phyloP scores from a whole-genome alignment of 495 filamentous ascomycete species.

The Talaromyces wortmannii region DNA sequence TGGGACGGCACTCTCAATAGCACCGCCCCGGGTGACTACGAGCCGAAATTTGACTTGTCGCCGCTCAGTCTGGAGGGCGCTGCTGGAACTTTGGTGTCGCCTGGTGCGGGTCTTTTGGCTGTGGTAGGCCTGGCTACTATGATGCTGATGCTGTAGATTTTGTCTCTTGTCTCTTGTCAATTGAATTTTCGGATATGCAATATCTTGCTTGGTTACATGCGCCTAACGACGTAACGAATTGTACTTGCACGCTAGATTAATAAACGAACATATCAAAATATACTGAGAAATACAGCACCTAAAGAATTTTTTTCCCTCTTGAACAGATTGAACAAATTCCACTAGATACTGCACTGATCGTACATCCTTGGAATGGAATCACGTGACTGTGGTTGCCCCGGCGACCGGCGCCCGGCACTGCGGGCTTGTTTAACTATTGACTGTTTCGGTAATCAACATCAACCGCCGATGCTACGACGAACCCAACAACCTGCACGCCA shows the following conservation, averaged over 20 bases:
- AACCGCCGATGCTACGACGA: not conserved
- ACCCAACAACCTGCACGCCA: too few relatives aligned
- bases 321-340: too few relatives aligned
- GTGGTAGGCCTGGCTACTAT: conserved; percentile 6
- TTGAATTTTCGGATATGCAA: not conserved
- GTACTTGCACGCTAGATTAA: too few relatives aligned
- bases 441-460: not conserved
- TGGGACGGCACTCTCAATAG: conserved; percentile 68
- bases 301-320: too few relatives aligned
- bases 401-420: not conserved
- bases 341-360: too few relatives aligned
- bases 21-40: conserved; percentile 16
- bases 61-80: not conserved
- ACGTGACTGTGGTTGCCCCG: not conserved
- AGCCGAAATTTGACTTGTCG: conserved; percentile 6
- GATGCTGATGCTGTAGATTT: not conserved
- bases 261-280: too few relatives aligned
- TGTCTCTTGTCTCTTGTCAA: not conserved
- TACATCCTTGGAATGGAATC: too few relatives aligned
- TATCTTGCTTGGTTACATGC: not conserved
- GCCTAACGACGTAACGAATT: too few relatives aligned
- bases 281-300: too few relatives aligned
- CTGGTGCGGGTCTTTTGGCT: not conserved
- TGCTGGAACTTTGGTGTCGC: not conserved
- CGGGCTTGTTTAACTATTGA: not conserved